Percentiles rank a stretch among this genome's conserved stretches.
Conservation (phyloP, 1,284 basidiomycete species). For the Tylopilus sp. region DNA sequence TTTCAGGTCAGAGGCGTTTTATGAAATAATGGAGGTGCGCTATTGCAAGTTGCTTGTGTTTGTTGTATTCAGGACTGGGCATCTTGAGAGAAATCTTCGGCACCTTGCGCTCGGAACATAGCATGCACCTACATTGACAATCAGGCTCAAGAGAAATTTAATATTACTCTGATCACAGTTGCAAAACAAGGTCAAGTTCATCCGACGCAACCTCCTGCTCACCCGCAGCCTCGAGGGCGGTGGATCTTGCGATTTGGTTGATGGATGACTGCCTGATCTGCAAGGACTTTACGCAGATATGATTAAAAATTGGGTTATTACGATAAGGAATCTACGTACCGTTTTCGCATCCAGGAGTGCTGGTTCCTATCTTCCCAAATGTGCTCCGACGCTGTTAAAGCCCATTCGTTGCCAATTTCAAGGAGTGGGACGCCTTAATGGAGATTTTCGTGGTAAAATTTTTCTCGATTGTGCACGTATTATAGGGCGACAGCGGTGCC, state of each 20-base stretch:
- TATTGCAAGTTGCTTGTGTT: slow-evolving; percentile 5
- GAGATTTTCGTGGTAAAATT: slow-evolving; percentile 11
- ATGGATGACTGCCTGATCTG: slow-evolving; percentile 6
- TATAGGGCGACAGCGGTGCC: no score
- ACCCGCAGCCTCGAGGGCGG: slow-evolving; percentile 2
- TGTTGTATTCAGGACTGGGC: slow-evolving; percentile 6
- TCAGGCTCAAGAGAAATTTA: slow-evolving; percentile 11
- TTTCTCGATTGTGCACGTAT: no score
- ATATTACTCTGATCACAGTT: slow-evolving; percentile 2
- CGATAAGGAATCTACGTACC: background rate
- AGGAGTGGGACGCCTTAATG: background rate
- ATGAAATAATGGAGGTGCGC: slow-evolving; percentile 3
- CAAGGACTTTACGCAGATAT: background rate
- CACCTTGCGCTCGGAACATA: no score
- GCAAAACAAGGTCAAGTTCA: slow-evolving; percentile 10
- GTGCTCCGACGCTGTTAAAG: no score
- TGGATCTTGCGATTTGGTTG: slow-evolving; percentile 9
- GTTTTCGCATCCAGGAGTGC: slow-evolving; percentile 8
- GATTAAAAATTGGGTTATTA: background rate
- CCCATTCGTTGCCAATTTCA: background rate
- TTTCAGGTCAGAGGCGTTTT: background rate
- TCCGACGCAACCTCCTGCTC: slow-evolving; percentile 5
- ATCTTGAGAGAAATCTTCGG: no score
- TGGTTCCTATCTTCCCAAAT: slow-evolving; percentile 2
- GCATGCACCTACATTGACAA: slow-evolving; percentile 6